Conservation (phyloP, 176 grass and related monocot genomes). For the Rhynchospora breviuscula region DNA sequence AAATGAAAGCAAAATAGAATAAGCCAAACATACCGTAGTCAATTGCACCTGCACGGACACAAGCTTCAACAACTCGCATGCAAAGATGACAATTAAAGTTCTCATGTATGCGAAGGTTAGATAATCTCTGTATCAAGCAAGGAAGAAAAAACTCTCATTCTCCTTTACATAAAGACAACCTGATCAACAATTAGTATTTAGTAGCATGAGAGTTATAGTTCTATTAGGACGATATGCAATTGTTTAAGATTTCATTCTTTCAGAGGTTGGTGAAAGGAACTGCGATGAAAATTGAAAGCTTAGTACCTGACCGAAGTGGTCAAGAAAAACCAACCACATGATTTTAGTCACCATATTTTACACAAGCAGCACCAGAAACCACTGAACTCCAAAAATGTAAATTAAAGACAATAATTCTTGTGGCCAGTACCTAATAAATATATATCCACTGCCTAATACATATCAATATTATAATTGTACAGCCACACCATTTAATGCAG, state of each 20-base stretch:
- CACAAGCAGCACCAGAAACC: too few relatives aligned
- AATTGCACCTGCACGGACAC: slow-evolving; percentile 53
- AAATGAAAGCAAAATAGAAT: slow-evolving; percentile 14
- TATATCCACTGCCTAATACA: neutral
- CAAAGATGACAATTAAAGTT: slow-evolving; percentile 99
- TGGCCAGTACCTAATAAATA: neutral
- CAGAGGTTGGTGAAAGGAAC: too few relatives aligned
- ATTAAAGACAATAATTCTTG: too few relatives aligned
- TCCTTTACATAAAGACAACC: slow-evolving; percentile 12
- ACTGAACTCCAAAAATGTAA: too few relatives aligned
- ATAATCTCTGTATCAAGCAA: slow-evolving; percentile 59
- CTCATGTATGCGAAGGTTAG: slow-evolving; percentile 81
- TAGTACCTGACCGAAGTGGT: too few relatives aligned
- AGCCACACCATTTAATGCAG: neutral
- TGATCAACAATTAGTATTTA: slow-evolving; percentile 10
- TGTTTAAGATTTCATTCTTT: too few relatives aligned
- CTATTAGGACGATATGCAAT: too few relatives aligned
- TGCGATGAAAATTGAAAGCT: too few relatives aligned
- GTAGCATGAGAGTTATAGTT: neutral
- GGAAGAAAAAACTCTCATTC: neutral
- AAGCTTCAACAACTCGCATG: slow-evolving; percentile 80
- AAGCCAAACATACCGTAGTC: slow-evolving; percentile 61
- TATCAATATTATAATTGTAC: neutral
- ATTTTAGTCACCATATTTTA: too few relatives aligned
- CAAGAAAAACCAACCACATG: too few relatives aligned